Base-by-base conservation (phyloP, 73 alveolate genomes). In the Vitrella brassicaformis region DNA sequence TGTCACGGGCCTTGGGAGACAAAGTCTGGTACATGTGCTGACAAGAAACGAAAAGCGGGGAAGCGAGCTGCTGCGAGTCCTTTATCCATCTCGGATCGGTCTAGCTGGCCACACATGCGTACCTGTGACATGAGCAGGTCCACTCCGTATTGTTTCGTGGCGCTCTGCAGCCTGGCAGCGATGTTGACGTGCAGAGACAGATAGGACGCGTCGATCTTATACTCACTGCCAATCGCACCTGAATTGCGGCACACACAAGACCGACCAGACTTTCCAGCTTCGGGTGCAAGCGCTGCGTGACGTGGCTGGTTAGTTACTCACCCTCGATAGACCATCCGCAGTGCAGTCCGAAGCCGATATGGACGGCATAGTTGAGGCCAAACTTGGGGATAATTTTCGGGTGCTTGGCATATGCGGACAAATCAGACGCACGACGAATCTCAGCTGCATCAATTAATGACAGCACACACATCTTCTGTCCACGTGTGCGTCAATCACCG, bases 141-240 rank as follows among this genome's bases (percentile, higher is more conserved):
- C 64, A n/a, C 30, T 31, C 76, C 72, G 32, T 32, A 27, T 10
- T 22, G 65, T 31, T 28, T 56, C 31, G 31, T 66, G 29, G 26
- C 76, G 7, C 83, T 74, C 80, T 79, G 80, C 70, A 79, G 80
- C 70, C 77, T 45, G 4, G 86, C 81, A 27, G 86, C 81, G 30
- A 71, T 74, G 30, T 73, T 79, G 64, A 79, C 86, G 31, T 79
- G 68, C 28, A 79, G 86, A 66, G 77, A 66, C 65, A 79, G 68
- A 28, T 79, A 79, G 31, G 83, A 70, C 28, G 86, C 86, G 47
- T 79, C 86, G 70, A 79, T 79, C 80, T 79, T 79, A 74, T 71
- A 79, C 74, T 73, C 73, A 31, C 77, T 66, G 56, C 86, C 86
- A 28, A 79, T 75, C n/a, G 86, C 86, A 0, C 86, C 85, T 72